Evolutionary conservation across 129 eudicot genomes (phyloP), one percentile per base, ranked within the genome.

Genomic region (Chrysanthemum makinoi): DNA sequence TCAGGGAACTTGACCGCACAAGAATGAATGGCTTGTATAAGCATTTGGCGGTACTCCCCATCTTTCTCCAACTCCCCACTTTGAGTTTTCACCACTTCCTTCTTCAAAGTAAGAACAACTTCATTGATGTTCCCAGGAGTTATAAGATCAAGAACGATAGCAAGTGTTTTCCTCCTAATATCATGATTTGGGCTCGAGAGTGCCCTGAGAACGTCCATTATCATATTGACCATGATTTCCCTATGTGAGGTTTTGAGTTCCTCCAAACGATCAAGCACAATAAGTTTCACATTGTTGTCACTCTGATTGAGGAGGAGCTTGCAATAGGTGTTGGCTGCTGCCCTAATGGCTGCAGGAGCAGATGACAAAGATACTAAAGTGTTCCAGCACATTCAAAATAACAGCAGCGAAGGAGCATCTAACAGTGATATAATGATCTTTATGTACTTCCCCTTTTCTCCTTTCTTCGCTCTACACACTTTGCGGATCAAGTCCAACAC

Each of bases 1-100:
- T 89, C 98, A 22, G 98, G 98, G 68, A 91, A 91, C 80, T 90
- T 94, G 43, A 94, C 80, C 13, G 98, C 98, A 72, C 98, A 94
- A 12, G 90, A 85, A 86, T 94, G 98, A 65, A 94, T 94, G 39
- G 98, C 96, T 81, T 94, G 98, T 61, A 94, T 89, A 58, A 94
- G 96, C 97, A 91, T 84, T 77, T 91, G 97, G 17, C 83, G 89
- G 59, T 89, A 89, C 73, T 94, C 98, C 8, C 87, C 98, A 70
- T 87, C 89, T 77, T 94, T 94, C 87, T 90, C 98, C 54, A 87
- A 83, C 80, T 94, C 98, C 61, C 89, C 98, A 82, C 96, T 83
- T 78, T 89, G 98, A 67, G 98, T 89, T 82, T 87, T 94, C 64
- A 89, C 85, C 30, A 94, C 98, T 82, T 89, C 98, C 86, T 89